phyloP scores from a whole-genome alignment of 1,284 basidiomycete species.

The Ceratorhiza oryzae-sativae region DNA sequence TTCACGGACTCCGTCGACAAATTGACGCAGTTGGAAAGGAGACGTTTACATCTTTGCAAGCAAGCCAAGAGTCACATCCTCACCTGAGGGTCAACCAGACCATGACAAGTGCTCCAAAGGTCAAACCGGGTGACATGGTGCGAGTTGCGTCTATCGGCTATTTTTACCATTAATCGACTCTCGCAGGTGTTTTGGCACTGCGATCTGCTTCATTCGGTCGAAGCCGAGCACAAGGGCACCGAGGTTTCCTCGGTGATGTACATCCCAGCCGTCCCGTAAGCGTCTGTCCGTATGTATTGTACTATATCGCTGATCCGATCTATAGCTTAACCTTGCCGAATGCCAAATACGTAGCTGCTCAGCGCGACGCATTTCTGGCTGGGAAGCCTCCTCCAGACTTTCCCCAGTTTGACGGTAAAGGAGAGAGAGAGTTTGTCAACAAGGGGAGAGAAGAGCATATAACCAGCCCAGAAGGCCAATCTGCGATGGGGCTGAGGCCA shows the following conservation, averaged over 20 bases:
- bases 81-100: conserved; percentile 72
- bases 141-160: neutral
- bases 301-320: neutral
- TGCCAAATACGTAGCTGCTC: conserved; percentile 66
- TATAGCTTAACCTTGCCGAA: conserved; percentile 63
- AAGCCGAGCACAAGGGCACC: conserved; percentile 69
- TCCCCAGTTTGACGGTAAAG: conserved; percentile 58
- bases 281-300: neutral
- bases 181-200: conserved; percentile 81
- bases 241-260: conserved; percentile 83
- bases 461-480: conserved; percentile 55
- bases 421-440: conserved; percentile 64
- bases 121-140: conserved; percentile 71
- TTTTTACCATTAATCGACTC: conserved; percentile 48
- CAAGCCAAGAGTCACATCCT: conserved; percentile 64
- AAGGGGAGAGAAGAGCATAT: conserved; percentile 61
- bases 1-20: conserved; percentile 36
- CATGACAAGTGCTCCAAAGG: conserved; percentile 73
- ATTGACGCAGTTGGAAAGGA: conserved; percentile 12
- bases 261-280: conserved; percentile 74
- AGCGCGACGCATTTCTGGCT: conserved; percentile 65
- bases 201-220: conserved; percentile 80
- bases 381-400: conserved; percentile 78
- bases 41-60: conserved; percentile 45
- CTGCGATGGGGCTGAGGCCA: conserved; percentile 61